Evolutionary conservation across 108 stramenopile species (phyloP).

Genomic region (Hondaea fermentalgiana): DNA sequence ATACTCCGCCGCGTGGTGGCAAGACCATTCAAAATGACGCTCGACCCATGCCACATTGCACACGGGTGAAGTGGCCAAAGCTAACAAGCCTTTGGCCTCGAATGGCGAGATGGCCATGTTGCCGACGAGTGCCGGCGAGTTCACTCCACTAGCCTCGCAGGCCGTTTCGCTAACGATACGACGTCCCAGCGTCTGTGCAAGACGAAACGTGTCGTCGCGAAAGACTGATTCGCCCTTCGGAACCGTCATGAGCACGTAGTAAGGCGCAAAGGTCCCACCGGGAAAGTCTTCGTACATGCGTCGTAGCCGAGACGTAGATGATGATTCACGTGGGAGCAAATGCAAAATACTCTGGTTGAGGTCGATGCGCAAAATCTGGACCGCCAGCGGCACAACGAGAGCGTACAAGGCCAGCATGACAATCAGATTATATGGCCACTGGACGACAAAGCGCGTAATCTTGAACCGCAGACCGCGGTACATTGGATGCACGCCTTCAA

Average conservation of each 20-base stretch:
- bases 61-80: background rate
- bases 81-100: background rate
- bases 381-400: background rate
- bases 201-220: background rate
- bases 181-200: background rate
- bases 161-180: background rate
- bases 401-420: background rate
- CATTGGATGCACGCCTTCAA: background rate
- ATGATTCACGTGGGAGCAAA: background rate
- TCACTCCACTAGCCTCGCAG: background rate
- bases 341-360: background rate
- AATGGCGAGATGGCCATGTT: background rate
- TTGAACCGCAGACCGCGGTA: background rate
- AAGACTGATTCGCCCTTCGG: background rate
- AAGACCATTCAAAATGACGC: background rate
- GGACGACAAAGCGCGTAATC: background rate
- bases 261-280: constrained; percentile 8
- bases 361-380: background rate
- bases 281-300: constrained; percentile 5
- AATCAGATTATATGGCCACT: background rate
- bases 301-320: background rate
- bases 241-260: background rate
- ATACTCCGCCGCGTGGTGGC: background rate
- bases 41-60: background rate
- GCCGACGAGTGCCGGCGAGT: background rate